A percentile compares a stretch with the other conserved stretches of the same genome.
phyloP scores from a whole-genome alignment of 2,329 filamentous ascomycete genomes.

The Daldinia sp. region DNA sequence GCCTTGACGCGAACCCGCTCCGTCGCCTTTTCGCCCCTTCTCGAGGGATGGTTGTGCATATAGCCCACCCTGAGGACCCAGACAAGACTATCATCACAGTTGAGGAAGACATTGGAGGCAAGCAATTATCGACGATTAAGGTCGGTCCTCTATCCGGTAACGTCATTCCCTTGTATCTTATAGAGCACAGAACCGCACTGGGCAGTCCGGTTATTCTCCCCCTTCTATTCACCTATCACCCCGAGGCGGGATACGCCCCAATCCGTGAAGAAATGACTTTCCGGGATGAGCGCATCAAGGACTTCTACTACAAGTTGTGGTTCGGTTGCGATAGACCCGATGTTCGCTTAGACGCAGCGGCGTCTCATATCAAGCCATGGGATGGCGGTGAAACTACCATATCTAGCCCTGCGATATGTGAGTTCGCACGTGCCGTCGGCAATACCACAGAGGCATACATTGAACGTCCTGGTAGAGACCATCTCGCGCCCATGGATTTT shows the following conservation, averaged over 20 bases:
- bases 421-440: slow-evolving; percentile 36
- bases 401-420: slow-evolving; percentile 55
- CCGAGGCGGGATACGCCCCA: slow-evolving; percentile 92
- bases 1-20: slow-evolving; percentile 36
- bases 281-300: slow-evolving; percentile 96
- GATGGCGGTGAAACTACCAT: slow-evolving; percentile 84
- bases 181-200: slow-evolving; percentile 88
- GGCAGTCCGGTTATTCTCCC: slow-evolving; percentile 81
- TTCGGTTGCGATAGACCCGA: slow-evolving; percentile 67
- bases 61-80: slow-evolving; percentile 28
- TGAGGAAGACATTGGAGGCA: slow-evolving; percentile 30
- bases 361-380: slow-evolving; percentile 21
- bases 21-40: slow-evolving; percentile 35
- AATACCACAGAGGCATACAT: slow-evolving; percentile 40
- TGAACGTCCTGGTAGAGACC: slow-evolving; percentile 34
- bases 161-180: slow-evolving; percentile 78
- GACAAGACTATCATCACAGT: slow-evolving; percentile 31
- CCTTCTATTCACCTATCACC: slow-evolving; percentile 90
- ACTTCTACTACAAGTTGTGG: slow-evolving; percentile 98
- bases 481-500: slow-evolving; percentile 85
- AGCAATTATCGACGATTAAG: slow-evolving; percentile 35
- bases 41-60: slow-evolving; percentile 35
- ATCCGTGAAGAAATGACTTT: slow-evolving; percentile 93
- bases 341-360: slow-evolving; percentile 7
- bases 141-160: slow-evolving; percentile 31